Evolutionary conservation across 1,139 yeast genomes (phyloP), one percentile per base, ranked within the genome.

Genomic region (Pichia sp.): DNA sequence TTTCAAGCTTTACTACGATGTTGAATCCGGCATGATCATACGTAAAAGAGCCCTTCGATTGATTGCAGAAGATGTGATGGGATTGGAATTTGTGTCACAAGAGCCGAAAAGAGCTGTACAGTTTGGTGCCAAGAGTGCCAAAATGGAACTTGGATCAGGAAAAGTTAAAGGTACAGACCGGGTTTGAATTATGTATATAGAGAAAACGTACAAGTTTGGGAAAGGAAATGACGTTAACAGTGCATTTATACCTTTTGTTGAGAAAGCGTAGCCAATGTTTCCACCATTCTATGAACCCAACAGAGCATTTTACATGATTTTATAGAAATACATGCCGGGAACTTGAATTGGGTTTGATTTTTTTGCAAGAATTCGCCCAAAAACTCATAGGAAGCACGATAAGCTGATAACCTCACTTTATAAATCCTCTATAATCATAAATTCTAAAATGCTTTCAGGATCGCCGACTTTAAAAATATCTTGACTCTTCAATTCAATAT

Each of bases 101-200:
- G 97, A 92, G 58, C 77, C 83, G n/a, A 92, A 92, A 59, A 69
- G 98, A 42, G 99, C 99, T 0, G 88, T 92, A 49, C 98, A 92
- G 59, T 92, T 92, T 64, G 99, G 99, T 0, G 85, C 97, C 0
- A 80, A 85, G 53, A 84, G 95, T 58, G 98, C 99, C 2, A 92
- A 92, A 61, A 77, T 92, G 81, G 92, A 85, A 52, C 65, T 75
- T 8, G 92, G 90, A 0, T 77, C 81, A 42, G 77, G 82, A 8
- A 78, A 75, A 54, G 64, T 69, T 31, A 79, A 76, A 54, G 94
- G 95, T 2, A 79, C 84, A 0, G 85, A 81, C 52, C 59, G 58
- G 36, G 44, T 68, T 31, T 31, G 23, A 16, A 16, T 16, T 16
- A 16, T 16, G 23, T 16, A 16, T 16, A 16, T 16, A 2, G 23